Conservation (phyloP, 768 basidiomycete species). For the Dentipellis fragilis region DNA sequence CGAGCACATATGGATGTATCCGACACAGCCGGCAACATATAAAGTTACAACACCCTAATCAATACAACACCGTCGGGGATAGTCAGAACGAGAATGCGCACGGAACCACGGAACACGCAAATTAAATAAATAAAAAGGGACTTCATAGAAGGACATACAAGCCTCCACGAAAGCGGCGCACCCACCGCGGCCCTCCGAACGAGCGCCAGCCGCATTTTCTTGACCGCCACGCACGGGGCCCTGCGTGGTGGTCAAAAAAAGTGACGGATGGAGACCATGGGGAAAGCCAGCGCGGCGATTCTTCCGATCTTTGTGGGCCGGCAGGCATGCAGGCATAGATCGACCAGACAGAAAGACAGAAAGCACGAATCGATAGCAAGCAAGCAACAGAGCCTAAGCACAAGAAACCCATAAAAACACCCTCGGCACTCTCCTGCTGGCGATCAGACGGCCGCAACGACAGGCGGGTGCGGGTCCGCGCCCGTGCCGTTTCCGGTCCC, state of each 20-base stretch:
- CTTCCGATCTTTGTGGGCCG: neutral
- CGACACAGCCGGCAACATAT: too few relatives aligned
- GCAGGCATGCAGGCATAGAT: neutral
- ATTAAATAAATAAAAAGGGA: too few relatives aligned
- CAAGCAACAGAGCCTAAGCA: neutral
- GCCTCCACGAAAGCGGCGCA: too few relatives aligned
- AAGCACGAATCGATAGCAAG: neutral
- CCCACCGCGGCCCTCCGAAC: neutral
- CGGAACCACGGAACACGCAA: too few relatives aligned
- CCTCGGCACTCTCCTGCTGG: neutral
- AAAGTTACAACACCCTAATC: too few relatives aligned
- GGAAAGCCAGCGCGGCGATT: neutral
- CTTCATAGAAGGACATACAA: too few relatives aligned
- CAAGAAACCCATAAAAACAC: neutral
- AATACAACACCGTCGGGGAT: too few relatives aligned
- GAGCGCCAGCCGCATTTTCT: slow-evolving; percentile 9
- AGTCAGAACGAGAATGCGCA: too few relatives aligned
- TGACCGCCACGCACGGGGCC: slow-evolving; percentile 8
- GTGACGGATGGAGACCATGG: neutral
- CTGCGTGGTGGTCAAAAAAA: slow-evolving; percentile 8
- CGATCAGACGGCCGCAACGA: slow-evolving; percentile 12
- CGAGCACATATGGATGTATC: too few relatives aligned
- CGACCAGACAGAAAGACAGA: neutral
- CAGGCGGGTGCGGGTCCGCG: slow-evolving; percentile 10
- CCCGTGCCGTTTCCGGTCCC: neutral